Evolutionary conservation across 1,139 yeast species (phyloP).

Genomic region (Suhomyces maxii): DNA sequence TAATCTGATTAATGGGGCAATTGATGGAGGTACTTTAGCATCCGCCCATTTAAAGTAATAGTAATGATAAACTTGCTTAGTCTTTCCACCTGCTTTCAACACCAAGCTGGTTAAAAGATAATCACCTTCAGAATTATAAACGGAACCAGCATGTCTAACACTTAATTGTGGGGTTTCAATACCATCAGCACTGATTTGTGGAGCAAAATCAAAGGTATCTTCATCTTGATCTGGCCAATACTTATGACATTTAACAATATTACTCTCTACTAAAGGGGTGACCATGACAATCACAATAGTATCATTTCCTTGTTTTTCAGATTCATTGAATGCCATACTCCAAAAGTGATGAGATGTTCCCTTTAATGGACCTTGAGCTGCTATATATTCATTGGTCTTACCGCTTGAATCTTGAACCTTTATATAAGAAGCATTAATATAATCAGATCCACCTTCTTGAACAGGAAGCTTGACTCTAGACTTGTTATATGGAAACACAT

Average conservation of each 20-base stretch:
- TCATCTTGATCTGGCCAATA: conserved; percentile 63
- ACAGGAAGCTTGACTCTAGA: conserved; percentile 35
- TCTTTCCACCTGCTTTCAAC: conserved; percentile 21
- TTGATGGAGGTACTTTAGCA: conserved; percentile 47
- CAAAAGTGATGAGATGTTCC: conserved; percentile 72
- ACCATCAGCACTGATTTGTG: conserved; percentile 21
- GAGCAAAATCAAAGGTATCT: conserved; percentile 22
- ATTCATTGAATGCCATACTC: conserved; percentile 72
- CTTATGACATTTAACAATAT: conserved; percentile 62
- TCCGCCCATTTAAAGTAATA: conserved; percentile 62
- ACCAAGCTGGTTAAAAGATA: conserved; percentile 30
- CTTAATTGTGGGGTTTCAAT: conserved; percentile 23
- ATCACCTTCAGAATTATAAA: conserved; percentile 22
- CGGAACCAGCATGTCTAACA: conserved; percentile 21
- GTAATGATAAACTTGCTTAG: conserved; percentile 50
- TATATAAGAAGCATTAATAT: conserved; percentile 46
- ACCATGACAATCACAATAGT: conserved; percentile 76
- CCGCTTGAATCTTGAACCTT: conserved; percentile 13
- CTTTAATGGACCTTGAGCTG: conserved; percentile 62
- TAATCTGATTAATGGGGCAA: conserved; percentile 36
- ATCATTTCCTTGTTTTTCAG: conserved; percentile 34
- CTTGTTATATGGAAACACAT: conserved; percentile 46
- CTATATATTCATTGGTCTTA: conserved; percentile 30
- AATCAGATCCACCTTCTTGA: conserved; percentile 25
- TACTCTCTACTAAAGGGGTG: conserved; percentile 70